phyloP scores from a whole-genome alignment of 2,329 filamentous ascomycete species.

The Microdochium paspali region DNA sequence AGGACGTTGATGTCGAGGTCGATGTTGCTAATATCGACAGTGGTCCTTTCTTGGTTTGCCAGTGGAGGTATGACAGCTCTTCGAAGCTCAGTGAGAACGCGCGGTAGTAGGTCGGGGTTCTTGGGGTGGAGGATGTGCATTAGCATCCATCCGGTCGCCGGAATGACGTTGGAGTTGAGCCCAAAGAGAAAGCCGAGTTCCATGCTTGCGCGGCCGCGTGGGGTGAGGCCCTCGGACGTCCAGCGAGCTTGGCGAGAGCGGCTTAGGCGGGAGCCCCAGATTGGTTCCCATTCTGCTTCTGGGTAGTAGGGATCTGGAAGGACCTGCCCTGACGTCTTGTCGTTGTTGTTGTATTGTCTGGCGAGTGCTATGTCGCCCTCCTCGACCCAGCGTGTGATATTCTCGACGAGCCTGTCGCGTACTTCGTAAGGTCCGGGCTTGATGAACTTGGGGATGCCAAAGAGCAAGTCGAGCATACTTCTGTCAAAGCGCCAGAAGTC shows the following conservation, averaged over 20 bases:
- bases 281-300: neutral
- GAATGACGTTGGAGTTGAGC: conserved; percentile 2
- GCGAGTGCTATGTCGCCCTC: neutral
- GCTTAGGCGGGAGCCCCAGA: neutral
- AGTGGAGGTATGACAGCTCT: neutral
- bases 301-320: neutral
- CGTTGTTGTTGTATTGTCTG: too few relatives aligned
- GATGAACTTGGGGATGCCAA: neutral
- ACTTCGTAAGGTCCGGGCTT: neutral
- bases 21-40: neutral
- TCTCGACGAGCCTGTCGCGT: neutral
- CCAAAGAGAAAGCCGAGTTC: neutral
- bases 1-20: neutral
- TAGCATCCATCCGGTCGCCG: conserved; percentile 1
- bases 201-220: neutral
- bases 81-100: neutral
- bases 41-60: neutral
- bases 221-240: neutral
- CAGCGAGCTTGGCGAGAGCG: neutral
- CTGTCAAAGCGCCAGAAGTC: conserved; percentile 1
- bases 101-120: neutral
- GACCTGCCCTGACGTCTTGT: too few relatives aligned
- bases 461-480: neutral
- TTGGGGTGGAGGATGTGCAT: conserved; percentile 1
- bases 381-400: neutral